Conservation (phyloP, 208 protist genomes). For the Strigomonas oncopelti region DNA sequence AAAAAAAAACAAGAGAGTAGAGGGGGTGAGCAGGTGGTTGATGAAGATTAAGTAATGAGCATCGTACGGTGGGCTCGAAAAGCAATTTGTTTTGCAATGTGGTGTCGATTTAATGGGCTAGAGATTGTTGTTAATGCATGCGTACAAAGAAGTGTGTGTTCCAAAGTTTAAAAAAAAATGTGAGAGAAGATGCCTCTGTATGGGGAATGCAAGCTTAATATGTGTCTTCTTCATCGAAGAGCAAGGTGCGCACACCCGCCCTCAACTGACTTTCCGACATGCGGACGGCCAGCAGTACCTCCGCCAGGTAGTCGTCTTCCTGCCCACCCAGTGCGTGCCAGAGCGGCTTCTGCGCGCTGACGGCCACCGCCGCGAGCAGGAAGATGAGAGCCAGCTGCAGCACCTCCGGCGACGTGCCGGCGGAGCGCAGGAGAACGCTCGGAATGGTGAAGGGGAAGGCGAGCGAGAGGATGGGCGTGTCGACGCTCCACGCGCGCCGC, state of each 20-base stretch:
- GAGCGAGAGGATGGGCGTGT: neutral
- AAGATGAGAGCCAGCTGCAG: slow-evolving; percentile 22
- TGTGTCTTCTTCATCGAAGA: slow-evolving; percentile 30
- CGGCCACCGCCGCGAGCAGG: slow-evolving; percentile 20
- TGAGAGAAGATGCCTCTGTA: neutral
- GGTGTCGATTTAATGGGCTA: too few relatives aligned
- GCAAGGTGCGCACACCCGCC: slow-evolving; percentile 39
- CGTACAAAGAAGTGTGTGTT: too few relatives aligned
- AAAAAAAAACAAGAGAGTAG: slow-evolving; percentile 2
- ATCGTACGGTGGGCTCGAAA: too few relatives aligned
- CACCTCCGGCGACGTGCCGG: neutral
- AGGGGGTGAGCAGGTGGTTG: too few relatives aligned
- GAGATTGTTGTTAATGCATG: too few relatives aligned
- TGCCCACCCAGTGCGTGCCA: slow-evolving; percentile 23
- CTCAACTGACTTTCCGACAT: slow-evolving; percentile 30
- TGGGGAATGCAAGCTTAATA: neutral
- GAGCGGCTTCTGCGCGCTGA: slow-evolving; percentile 1
- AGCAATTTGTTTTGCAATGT: too few relatives aligned
- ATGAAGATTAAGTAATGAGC: too few relatives aligned
- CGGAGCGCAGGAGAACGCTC: neutral
- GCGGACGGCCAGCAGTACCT: slow-evolving; percentile 40
- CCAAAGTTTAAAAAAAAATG: neutral
- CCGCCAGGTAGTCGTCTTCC: slow-evolving; percentile 27
- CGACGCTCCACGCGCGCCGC: neutral
- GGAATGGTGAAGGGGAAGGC: neutral